Base-by-base conservation (phyloP, 139 green algal species). In the Picochlorum sp. region DNA sequence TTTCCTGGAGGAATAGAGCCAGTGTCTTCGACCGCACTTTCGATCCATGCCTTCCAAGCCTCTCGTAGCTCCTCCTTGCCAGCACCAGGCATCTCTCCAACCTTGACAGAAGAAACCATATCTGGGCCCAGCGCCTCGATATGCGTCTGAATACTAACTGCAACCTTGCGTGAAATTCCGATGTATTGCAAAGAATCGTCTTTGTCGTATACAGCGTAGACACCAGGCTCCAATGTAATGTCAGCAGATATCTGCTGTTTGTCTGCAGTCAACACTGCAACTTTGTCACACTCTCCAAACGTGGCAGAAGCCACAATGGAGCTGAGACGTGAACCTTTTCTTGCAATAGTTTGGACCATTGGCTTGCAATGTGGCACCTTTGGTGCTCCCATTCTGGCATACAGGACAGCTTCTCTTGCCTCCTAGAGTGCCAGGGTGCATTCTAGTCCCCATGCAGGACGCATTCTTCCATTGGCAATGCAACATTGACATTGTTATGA, bases 1-100 rank as follows among this genome's bases (percentile, higher is more conserved):
- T 96, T 96, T 60, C 89, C 89, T 1, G 87, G 83, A 1, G 89
- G 89, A 8, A 95, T 73, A 9, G 45, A 45, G 6, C 89, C 89
- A 1, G 37, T 76, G 34, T 82, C 76, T n/a, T 69, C 26, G 13
- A 90, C 85, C 59, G 79, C 70, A 45, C 86, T 74, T 68, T 92
- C 74, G 45, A 96, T 68, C 88, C 86, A 95, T 2, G 60, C 47
- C 78, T 92, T 95, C 89, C 89, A 96, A 1, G 80, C 75, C 24
- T 67, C 81, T 23, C n/a, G 79, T 89, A 96, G 70, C 8, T 66
- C 66, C 3, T 96, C 88, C 32, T 79, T 77, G 28, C 44, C 78
- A 16, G 65, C 77, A 16, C 77, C 67, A 2, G 80, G 28, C 16
- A 92, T 32, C 11, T 77, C 44, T 34, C 69, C 26, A 15, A 83